Evolutionary conservation across 495 filamentous ascomycete genomes (phyloP).

Genomic region (Filosporella fistucella): DNA sequence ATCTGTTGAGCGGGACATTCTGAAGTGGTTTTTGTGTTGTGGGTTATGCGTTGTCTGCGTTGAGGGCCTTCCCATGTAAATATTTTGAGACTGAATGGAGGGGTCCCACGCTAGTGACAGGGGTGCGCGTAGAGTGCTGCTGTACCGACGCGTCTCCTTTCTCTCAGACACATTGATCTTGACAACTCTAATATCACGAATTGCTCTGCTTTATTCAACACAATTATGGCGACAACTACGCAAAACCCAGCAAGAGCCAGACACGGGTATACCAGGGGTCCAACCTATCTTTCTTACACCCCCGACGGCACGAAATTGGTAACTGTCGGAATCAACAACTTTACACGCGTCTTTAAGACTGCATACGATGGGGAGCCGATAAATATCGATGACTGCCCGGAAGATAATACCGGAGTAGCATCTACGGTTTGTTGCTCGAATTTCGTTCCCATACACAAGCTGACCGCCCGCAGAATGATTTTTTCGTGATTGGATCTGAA

Average conservation of each 20-base stretch:
- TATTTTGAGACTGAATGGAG: too few relatives aligned
- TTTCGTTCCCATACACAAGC: not conserved
- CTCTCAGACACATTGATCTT: not conserved
- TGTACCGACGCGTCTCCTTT: constrained; percentile 14
- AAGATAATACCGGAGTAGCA: constrained; percentile 71
- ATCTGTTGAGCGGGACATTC: constrained; percentile 63
- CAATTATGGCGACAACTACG: constrained; percentile 42
- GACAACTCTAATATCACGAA: constrained; percentile 7
- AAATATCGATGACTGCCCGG: constrained; percentile 83
- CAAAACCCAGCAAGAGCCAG: constrained; percentile 40
- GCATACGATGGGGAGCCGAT: constrained; percentile 86
- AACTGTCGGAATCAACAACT: constrained; percentile 87
- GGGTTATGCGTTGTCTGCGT: too few relatives aligned
- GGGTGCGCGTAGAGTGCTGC: constrained; percentile 20
- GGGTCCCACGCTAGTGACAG: constrained; percentile 3
- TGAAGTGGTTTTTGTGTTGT: too few relatives aligned
- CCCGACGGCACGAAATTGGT: constrained; percentile 56
- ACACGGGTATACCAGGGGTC: constrained; percentile 48
- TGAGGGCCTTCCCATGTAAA: too few relatives aligned
- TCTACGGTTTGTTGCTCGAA: constrained; percentile 41
- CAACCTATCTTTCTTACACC: constrained; percentile 50
- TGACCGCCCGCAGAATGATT: constrained; percentile 55
- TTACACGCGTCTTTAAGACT: constrained; percentile 84
- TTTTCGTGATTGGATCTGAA: constrained; percentile 83
- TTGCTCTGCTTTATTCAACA: too few relatives aligned